phyloP scores from a whole-genome alignment of 345 rosid species.

The Erodium maritimum region DNA sequence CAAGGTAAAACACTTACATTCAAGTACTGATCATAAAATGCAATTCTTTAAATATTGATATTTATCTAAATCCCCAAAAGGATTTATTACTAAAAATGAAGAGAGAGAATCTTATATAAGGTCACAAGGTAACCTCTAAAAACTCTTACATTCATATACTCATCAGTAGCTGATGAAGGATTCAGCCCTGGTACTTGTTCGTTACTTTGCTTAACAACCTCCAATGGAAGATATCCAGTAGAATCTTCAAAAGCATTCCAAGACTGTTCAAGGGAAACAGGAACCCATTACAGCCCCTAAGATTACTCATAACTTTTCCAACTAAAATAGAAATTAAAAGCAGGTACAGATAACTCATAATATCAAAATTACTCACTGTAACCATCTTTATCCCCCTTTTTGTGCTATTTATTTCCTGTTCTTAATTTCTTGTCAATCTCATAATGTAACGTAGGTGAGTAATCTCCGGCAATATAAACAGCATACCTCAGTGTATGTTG shows the following conservation, averaged over 20 bases:
- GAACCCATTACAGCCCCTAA: neutral
- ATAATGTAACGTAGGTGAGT: neutral
- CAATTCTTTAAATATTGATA: slow-evolving; percentile 24
- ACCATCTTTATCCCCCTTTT: neutral
- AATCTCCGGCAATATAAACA: slow-evolving; percentile 1
- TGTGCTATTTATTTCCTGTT: neutral
- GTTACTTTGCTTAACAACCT: slow-evolving; percentile 18
- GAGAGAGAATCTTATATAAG: slow-evolving; percentile 5
- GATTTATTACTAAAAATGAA: slow-evolving; percentile 9
- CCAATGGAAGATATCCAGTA: slow-evolving; percentile 24
- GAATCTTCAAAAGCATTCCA: slow-evolving; percentile 69
- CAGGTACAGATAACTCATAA: neutral
- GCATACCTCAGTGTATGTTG: slow-evolving; percentile 39
- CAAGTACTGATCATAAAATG: slow-evolving; percentile 13
- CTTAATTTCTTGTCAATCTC: neutral
- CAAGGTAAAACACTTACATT: slow-evolving; percentile 12
- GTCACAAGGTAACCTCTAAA: slow-evolving; percentile 27
- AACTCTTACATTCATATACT: slow-evolving; percentile 24
- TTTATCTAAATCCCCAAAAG: slow-evolving; percentile 24
- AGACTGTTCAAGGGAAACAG: slow-evolving; percentile 33
- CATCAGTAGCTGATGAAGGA: slow-evolving; percentile 27
- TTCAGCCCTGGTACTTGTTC: slow-evolving; percentile 23
- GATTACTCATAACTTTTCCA: neutral
- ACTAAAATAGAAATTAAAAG: neutral
- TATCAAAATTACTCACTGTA: neutral